A percentile compares a stretch with the other conserved stretches of the same genome.
Evolutionary conservation across 2,329 filamentous ascomycete genomes (phyloP).

Genomic region (Gnomoniopsis sp.): DNA sequence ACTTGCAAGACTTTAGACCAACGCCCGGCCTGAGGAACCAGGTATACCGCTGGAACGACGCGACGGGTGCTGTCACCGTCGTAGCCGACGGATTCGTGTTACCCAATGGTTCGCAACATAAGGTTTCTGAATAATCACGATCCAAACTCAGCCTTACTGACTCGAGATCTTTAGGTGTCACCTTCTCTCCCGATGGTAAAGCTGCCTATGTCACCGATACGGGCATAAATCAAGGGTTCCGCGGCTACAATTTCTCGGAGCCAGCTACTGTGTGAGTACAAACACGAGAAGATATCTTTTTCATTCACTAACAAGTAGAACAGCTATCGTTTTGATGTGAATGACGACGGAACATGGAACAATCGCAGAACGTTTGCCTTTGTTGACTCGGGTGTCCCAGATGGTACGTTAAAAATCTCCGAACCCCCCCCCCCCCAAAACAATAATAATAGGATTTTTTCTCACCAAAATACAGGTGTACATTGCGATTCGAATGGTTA

Average conservation of each 20-base stretch:
- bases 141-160: not conserved
- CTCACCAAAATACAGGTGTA: too few species aligned
- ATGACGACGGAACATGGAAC: constrained; percentile 38
- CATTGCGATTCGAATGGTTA: constrained; percentile 53
- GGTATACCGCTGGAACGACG: constrained; percentile 53
- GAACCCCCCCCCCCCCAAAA: too few species aligned
- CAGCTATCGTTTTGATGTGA: constrained; percentile 41
- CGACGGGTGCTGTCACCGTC: constrained; percentile 47
- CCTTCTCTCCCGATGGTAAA: constrained; percentile 48
- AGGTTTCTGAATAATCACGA: too few species aligned
- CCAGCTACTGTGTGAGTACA: constrained; percentile 45
- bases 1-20: constrained; percentile 54
- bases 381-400: constrained; percentile 48
- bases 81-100: constrained; percentile 55
- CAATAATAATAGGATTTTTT: too few species aligned
- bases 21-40: constrained; percentile 52
- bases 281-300: constrained; percentile 4
- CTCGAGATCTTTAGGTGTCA: constrained; percentile 35
- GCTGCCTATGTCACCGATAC: constrained; percentile 54
- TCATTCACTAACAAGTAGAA: constrained; percentile 18
- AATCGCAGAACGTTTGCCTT: constrained; percentile 53
- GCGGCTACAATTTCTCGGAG: constrained; percentile 36
- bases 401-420: constrained; percentile 48
- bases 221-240: constrained; percentile 43
- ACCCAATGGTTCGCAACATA: constrained; percentile 43